These are phyloP conservation scores for Thelonectria rubi DNA, from an alignment of 2,329 filamentous ascomycete genomes.

Conservation along the genomic window DNA sequence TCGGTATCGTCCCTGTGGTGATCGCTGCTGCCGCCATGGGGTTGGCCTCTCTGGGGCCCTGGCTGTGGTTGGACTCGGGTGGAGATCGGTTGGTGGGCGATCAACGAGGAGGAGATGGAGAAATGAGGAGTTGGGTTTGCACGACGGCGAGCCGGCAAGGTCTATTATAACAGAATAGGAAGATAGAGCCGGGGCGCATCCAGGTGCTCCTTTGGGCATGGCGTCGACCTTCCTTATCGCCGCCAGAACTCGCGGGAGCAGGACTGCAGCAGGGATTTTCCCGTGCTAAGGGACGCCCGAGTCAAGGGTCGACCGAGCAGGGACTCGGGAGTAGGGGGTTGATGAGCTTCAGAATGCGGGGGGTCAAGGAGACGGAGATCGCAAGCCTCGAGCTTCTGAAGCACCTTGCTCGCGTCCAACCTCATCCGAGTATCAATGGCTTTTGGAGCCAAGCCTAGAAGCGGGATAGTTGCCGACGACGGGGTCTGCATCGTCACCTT, in stretches of 20 bases:
- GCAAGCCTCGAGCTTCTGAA: neutral
- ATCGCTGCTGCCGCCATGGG: neutral
- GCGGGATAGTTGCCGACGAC: neutral
- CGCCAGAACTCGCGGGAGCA: slow-evolving; percentile 2
- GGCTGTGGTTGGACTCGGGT: too few species aligned
- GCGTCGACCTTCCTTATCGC: slow-evolving; percentile 17
- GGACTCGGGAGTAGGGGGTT: neutral
- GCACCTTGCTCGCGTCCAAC: neutral
- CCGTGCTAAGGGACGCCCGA: neutral
- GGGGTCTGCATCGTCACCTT: too few species aligned
- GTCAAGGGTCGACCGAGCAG: too few species aligned
- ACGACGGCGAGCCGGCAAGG: neutral
- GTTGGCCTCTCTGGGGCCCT: neutral
- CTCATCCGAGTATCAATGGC: neutral
- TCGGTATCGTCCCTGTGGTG: neutral
- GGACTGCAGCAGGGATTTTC: neutral
- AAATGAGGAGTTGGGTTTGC: neutral
- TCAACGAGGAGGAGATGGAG: neutral
- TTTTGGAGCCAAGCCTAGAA: neutral
- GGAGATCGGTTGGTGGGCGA: neutral
- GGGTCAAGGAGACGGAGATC: neutral
- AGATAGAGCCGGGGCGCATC: slow-evolving; percentile 40
- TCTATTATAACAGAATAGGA: slow-evolving; percentile 38
- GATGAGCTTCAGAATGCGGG: neutral
- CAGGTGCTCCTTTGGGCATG: slow-evolving; percentile 26